Evolutionary conservation across 2,329 filamentous ascomycete genomes (phyloP).

Genomic region (Botrytis medusae): DNA sequence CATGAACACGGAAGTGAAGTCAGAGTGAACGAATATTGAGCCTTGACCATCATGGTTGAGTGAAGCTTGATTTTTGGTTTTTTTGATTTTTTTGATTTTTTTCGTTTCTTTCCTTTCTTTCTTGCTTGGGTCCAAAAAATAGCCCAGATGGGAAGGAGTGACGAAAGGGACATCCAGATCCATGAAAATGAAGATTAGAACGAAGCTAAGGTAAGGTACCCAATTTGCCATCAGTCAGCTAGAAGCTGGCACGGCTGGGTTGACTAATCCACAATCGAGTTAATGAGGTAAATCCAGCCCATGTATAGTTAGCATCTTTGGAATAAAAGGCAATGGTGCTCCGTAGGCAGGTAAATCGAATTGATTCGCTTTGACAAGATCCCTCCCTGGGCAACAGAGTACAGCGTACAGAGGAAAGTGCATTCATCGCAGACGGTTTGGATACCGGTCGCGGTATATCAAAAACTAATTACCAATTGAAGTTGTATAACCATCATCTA

Average conservation of each 20-base stretch:
- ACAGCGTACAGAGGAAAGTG: too few species aligned
- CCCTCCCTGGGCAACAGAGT: neutral
- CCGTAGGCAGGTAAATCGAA: too few species aligned
- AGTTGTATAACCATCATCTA: neutral
- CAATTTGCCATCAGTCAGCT: neutral
- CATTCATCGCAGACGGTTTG: neutral
- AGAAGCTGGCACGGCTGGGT: neutral
- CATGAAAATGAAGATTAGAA: neutral
- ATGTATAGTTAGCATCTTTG: too few species aligned
- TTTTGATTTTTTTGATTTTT: neutral
- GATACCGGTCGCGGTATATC: too few species aligned
- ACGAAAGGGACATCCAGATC: neutral
- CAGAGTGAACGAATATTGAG: neutral
- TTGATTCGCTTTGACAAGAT: neutral
- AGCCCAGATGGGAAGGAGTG: neutral
- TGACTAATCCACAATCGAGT: neutral
- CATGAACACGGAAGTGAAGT: neutral
- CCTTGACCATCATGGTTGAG: neutral
- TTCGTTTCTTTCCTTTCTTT: neutral
- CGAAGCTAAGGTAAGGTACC: conserved; percentile 11
- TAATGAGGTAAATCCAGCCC: neutral
- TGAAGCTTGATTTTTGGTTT: conserved; percentile 13
- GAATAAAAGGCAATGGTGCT: neutral
- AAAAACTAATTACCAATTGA: neutral
- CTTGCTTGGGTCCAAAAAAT: neutral